Base-by-base conservation (phyloP, 2,329 filamentous ascomycete genomes). In the Exophiala spinifera region DNA sequence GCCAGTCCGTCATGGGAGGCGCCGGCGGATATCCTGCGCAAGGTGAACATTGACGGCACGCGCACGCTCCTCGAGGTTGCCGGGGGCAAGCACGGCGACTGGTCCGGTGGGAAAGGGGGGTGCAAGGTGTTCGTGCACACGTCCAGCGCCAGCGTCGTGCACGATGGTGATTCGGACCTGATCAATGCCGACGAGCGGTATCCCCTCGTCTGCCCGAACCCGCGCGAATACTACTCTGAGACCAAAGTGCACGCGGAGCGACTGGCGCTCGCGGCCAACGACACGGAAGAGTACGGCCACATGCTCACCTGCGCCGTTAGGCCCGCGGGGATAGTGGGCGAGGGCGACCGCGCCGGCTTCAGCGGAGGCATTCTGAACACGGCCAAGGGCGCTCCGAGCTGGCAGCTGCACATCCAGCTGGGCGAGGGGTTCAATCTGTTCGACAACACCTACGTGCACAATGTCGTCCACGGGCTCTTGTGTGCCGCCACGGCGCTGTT, bases 21-120 rank as follows among this genome's bases (percentile, higher is more conserved):
- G 14, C 71, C 72, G 51, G 77, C 85, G 61, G 79, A 81, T 15
- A 73, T 89, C 33, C 87, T 94, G 69, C 82, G 83, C 65, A 86
- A 85, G 69, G 88, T 97, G 68, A 99, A 97, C 70, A 86, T 96
- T 49, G 86, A 90, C 48, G 92, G 92, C 48, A 96, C 94, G 13
- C 79, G 78, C 61, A 85, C 87, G 61, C 81, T 96, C 46, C 57
- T 77, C 13, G 68, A 76, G 49, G 76, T 97, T 51, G 82, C 86
- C 33, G 89, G 88, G 14, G 87, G 87, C 64, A 80, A 81, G 66
- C 76, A 81, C 62, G 80, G 72, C 14, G 70, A 81, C 34, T 85
- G 81, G 59, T 39, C 36, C 36, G 36, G 36, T 11, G 36, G 36
- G 2, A 90, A 92, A 53, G 70, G 73, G 49, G 70, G 71, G 51